Evolutionary conservation across 345 rosid species (phyloP), one percentile per base, ranked within the genome.

Genomic region (Syzygium jambos): DNA sequence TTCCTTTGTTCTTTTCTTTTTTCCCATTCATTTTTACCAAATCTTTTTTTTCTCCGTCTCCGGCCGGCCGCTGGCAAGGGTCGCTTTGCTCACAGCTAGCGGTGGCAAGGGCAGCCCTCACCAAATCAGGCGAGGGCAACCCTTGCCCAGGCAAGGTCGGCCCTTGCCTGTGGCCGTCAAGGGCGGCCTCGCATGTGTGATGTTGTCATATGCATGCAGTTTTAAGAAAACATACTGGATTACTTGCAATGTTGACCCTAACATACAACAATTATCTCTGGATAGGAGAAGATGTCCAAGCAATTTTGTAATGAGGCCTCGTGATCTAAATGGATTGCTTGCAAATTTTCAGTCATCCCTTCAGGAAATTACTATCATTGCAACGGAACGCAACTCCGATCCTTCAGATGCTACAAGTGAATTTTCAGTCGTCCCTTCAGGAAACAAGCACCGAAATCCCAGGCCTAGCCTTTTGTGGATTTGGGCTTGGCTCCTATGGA

Each of bases 271-370:
- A 86, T 90, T 98, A 41, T 41, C 43, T 41, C 43, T 41, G 43
- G 5, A 41, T 41, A 41, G 43, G 5, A 77, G 91, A 88, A 92
- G 91, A 88, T 95, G 92, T 87, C 94, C 95, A 1, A 95, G 97
- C 91, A 90, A 89, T 90, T 89, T 96, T 68, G 95, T 92, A 55
- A 98, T 95, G 86, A 94, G 95, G 89, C 99, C 99, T 87, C 95
- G 93, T 56, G 98, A 92, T 89, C 91, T 98, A 85, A 96, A 91
- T 90, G 94, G 95, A 91, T 90, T 95, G 92, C 96, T 96, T n/a
- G 93, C 91, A 51, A 96, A 95, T 91, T 96, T 98, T 89, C 99
- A 96, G 89, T 94, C 99, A 89, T 95, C 98, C 86, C 99, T 96
- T 90, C 98, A 95, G 90, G 99, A 95, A 94, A 98, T 96, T 78